Evolutionary conservation across 2,329 filamentous ascomycete genomes (phyloP).

Genomic region (Aureobasidium leucospermi): DNA sequence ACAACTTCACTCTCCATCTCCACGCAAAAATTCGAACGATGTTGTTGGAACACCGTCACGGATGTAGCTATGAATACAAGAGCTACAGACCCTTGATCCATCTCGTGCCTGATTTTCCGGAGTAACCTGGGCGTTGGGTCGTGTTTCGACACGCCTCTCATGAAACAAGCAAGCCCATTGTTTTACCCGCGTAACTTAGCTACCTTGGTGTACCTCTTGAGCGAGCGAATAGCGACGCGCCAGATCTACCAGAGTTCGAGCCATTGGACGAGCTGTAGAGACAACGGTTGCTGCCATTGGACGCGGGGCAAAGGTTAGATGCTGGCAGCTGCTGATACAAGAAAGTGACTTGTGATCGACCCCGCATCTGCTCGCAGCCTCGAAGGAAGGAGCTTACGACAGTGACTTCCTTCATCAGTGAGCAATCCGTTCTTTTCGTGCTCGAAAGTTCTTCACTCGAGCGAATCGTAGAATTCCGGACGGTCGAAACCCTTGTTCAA

Average conservation of each 20-base stretch:
- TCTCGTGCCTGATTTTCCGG: constrained; percentile 7
- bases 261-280: neutral
- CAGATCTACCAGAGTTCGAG: neutral
- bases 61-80: neutral
- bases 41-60: neutral
- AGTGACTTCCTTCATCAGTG: neutral
- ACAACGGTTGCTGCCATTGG: constrained; percentile 4
- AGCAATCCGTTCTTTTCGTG: neutral
- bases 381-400: neutral
- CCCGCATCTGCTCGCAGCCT: constrained; percentile 6
- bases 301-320: neutral
- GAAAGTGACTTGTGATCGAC: constrained; percentile 4
- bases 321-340: constrained; percentile 3
- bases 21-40: neutral
- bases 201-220: neutral
- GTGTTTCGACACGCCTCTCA: neutral
- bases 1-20: neutral
- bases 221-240: neutral
- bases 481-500: neutral
- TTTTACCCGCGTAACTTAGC: neutral
- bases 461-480: constrained; percentile 3
- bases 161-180: neutral
- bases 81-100: neutral
- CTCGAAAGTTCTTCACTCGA: neutral
- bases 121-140: neutral